Evolutionary conservation across 148 eudicot genomes (phyloP), one percentile per base, ranked within the genome.

Genomic region (Pharnaceum exiguum): DNA sequence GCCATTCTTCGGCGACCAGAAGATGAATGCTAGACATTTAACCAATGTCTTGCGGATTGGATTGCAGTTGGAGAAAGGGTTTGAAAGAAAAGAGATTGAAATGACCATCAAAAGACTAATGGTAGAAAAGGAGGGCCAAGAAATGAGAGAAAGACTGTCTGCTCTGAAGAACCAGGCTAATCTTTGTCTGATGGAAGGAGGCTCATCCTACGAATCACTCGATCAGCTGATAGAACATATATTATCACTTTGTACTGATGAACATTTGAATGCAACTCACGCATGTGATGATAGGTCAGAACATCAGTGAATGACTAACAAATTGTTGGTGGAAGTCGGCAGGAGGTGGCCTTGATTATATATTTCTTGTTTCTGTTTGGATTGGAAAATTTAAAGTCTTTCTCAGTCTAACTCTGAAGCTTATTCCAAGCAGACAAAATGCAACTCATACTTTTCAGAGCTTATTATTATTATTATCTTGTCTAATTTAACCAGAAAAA

Each of bases 1-100:
- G n/a, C 83, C 83, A 2, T 78, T 57, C 42, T 78, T 75, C 35
- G 76, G 63, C 3, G 87, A 82, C 42, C 87, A 82, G 52, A 39
- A 42, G 60, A 55, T 73, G 63, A 70, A 70, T 33, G 63, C 79
- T 18, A 66, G 87, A 52, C 59, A 72, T 35, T 54, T 82, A 25
- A 57, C 32, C 0, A 77, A 82, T 29, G 67, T 71, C 25, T 75
- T 77, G 81, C 65, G 45, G 58, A 59, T 78, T 15, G 87, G 87
- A 7, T n/a, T 78, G 22, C 47, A 21, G n/a, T 63, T 82, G 39
- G 77, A 82, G 58, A 70, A 68, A 9, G 63, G 49, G 40, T 11
- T 70, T 11, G 58, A 70, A 9, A 70, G 72, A 46, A 50, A 46
- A 1, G 72, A 78, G 23, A 70, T 82, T 30, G 75, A 61, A 51